Percentiles rank a stretch among this genome's conserved stretches.
These are phyloP conservation scores for Ceratobasidium sp. DNA, from an alignment of 1,284 basidiomycete genomes.

Conservation along the genomic window DNA sequence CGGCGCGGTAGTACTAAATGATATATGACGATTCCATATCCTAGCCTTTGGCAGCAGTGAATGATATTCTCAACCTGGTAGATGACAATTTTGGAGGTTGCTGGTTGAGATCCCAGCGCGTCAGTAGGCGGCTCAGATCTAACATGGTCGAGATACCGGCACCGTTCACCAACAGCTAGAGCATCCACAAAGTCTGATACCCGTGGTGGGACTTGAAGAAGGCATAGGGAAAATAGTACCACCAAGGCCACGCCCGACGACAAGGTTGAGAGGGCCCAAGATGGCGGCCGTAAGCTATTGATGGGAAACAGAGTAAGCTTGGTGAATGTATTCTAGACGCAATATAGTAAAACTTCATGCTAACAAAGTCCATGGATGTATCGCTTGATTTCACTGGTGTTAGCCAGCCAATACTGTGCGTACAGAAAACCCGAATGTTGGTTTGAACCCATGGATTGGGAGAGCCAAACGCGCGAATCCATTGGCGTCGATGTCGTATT, in stretches of 20 bases:
- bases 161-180: slow-evolving; percentile 63
- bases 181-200: slow-evolving; percentile 65
- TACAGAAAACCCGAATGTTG: no score
- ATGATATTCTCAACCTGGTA: slow-evolving; percentile 61
- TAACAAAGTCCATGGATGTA: no score
- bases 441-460: no score
- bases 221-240: slow-evolving; percentile 65
- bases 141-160: slow-evolving; percentile 68
- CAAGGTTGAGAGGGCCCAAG: slow-evolving; percentile 58
- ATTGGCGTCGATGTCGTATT: no score
- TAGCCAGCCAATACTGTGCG: no score
- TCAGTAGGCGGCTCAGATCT: slow-evolving; percentile 66
- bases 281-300: slow-evolving; percentile 51
- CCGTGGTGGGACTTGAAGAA: slow-evolving; percentile 64
- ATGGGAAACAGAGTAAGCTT: no score
- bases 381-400: no score
- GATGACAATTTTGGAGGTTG: slow-evolving; percentile 63
- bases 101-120: slow-evolving; percentile 67
- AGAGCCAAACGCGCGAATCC: no score
- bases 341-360: no score
- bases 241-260: slow-evolving; percentile 66
- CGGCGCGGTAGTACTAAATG: slow-evolving; percentile 56
- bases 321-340: no score
- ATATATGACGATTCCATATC: slow-evolving; percentile 8
- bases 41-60: slow-evolving; percentile 64